These are phyloP conservation scores for Trichophyton equinum DNA, from an alignment of 2,329 filamentous ascomycete genomes.

Conservation along the genomic window DNA sequence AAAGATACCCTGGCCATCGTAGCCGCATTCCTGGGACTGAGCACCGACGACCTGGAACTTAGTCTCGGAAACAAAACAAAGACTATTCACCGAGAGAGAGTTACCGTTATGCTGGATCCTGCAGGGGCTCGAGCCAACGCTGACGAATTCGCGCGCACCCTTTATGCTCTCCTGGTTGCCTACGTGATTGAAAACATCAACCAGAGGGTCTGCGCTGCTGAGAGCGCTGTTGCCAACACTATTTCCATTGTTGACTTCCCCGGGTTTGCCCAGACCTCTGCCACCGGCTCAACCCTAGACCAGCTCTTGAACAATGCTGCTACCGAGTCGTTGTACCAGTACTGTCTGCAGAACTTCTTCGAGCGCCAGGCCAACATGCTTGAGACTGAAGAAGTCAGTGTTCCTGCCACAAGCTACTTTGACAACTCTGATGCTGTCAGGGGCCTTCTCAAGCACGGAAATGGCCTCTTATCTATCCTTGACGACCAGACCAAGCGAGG, in stretches of 20 bases:
- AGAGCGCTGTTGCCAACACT: constrained; percentile 84
- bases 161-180: constrained; percentile 87
- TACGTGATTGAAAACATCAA: constrained; percentile 92
- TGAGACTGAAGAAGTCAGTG: constrained; percentile 83
- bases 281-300: constrained; percentile 75
- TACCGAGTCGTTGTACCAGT: constrained; percentile 81
- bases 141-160: constrained; percentile 80
- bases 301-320: constrained; percentile 93
- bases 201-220: constrained; percentile 70
- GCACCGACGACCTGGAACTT: constrained; percentile 65
- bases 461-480: constrained; percentile 83
- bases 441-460: constrained; percentile 80
- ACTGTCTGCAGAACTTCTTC: constrained; percentile 91
- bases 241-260: constrained; percentile 94
- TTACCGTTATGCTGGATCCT: constrained; percentile 97
- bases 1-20: constrained; percentile 77
- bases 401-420: constrained; percentile 89
- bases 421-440: constrained; percentile 93
- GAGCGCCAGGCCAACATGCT: constrained; percentile 86
- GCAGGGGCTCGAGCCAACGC: constrained; percentile 81
- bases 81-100: constrained; percentile 86
- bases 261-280: constrained; percentile 73
- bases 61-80: constrained; percentile 94
- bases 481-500: constrained; percentile 91
- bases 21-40: constrained; percentile 87